A percentile compares a stretch with the other conserved stretches of the same genome.
These are phyloP conservation scores for Rosa lucieae DNA, from an alignment of 306 rosid species.

Conservation along the genomic window DNA sequence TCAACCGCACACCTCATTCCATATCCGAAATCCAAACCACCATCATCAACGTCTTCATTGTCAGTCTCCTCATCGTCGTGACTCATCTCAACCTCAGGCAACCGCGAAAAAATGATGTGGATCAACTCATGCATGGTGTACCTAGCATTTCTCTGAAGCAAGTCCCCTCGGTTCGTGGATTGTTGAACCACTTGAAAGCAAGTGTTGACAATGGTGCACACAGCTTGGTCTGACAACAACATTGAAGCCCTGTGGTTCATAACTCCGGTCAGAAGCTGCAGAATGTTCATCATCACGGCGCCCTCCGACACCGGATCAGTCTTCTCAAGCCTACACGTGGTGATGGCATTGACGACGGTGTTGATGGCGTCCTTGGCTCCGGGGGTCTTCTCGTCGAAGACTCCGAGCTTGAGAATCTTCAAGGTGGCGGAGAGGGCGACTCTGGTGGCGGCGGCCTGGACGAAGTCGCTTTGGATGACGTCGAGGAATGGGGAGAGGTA, in stretches of 20 bases:
- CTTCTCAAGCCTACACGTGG: slow-evolving; percentile 70
- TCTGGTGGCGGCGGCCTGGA: slow-evolving; percentile 69
- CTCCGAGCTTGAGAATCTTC: slow-evolving; percentile 60
- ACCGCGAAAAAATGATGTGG: slow-evolving; percentile 56
- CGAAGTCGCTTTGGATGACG: slow-evolving; percentile 70
- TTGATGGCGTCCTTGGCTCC: slow-evolving; percentile 63
- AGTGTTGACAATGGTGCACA: slow-evolving; percentile 62
- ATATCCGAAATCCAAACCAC: slow-evolving; percentile 43
- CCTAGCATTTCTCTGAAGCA: slow-evolving; percentile 70
- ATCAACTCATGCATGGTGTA: slow-evolving; percentile 83
- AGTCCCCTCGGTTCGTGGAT: slow-evolving; percentile 58
- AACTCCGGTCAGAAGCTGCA: slow-evolving; percentile 51
- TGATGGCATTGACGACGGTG: slow-evolving; percentile 47
- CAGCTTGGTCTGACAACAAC: slow-evolving; percentile 58
- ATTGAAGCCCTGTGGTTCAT: slow-evolving; percentile 66
- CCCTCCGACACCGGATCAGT: slow-evolving; percentile 68
- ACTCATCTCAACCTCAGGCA: slow-evolving; percentile 52
- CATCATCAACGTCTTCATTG: slow-evolving; percentile 41
- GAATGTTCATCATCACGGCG: slow-evolving; percentile 80
- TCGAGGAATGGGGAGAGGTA: slow-evolving; percentile 76
- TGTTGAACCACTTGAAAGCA: slow-evolving; percentile 85
- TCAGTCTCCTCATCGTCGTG: slow-evolving; percentile 52
- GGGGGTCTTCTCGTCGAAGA: slow-evolving; percentile 65
- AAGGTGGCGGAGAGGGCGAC: slow-evolving; percentile 71
- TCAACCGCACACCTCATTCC: slow-evolving; percentile 73